These are phyloP conservation scores for Calamus simplicifolius DNA, from an alignment of 176 grass and related monocot species.

Conservation along the genomic window DNA sequence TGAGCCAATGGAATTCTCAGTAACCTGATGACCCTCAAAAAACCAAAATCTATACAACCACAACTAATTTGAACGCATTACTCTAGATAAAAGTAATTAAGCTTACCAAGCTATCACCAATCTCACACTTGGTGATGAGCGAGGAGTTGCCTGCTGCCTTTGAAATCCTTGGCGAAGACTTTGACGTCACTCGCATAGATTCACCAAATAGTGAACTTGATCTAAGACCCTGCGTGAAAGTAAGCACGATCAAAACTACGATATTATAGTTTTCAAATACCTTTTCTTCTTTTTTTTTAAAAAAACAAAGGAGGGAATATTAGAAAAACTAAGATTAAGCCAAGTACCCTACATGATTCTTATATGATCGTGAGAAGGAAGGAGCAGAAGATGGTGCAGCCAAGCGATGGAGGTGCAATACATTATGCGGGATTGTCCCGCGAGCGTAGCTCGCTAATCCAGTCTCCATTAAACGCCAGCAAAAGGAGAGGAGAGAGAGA, in stretches of 20 bases:
- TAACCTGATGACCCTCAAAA: no score
- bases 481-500: not conserved
- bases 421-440: slow-evolving; percentile 29
- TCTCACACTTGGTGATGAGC: slow-evolving; percentile 60
- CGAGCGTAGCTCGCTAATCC: slow-evolving; percentile 51
- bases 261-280: no score
- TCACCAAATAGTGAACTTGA: slow-evolving; percentile 61
- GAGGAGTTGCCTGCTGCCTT: slow-evolving; percentile 34
- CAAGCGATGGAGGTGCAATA: slow-evolving; percentile 31
- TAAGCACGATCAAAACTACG: not conserved
- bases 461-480: slow-evolving; percentile 52
- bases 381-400: slow-evolving; percentile 34
- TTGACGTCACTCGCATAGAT: slow-evolving; percentile 37
- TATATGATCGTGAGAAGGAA: slow-evolving; percentile 51
- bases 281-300: no score
- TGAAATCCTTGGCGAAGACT: slow-evolving; percentile 30
- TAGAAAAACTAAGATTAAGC: no score
- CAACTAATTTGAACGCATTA: no score
- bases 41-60: no score
- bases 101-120: slow-evolving; percentile 73
- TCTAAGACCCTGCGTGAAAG: slow-evolving; percentile 18
- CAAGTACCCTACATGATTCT: slow-evolving; percentile 19
- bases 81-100: no score
- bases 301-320: no score
- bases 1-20: not conserved